Percentiles rank a stretch among this genome's conserved stretches.
phyloP scores from a whole-genome alignment of 129 eudicot genomes.

The Centaurea solstitialis region DNA sequence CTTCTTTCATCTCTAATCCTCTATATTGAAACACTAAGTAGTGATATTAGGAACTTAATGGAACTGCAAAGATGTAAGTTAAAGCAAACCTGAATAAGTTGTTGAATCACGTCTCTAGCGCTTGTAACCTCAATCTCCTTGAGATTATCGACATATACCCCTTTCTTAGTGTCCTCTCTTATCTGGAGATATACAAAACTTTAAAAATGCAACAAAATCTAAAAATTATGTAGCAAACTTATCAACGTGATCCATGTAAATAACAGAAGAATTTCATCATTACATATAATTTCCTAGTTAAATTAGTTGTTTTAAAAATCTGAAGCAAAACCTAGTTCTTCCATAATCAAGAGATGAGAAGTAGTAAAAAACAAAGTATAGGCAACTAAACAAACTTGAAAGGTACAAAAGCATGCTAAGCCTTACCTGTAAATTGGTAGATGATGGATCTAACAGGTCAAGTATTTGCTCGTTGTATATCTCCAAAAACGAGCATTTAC shows the following conservation, averaged over 20 bases:
- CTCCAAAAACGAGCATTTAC: conserved; percentile 95
- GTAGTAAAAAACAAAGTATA: conserved; percentile 3
- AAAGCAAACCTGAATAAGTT: conserved; percentile 76
- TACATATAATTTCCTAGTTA: neutral
- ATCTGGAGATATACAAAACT: conserved; percentile 48
- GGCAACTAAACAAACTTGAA: conserved; percentile 10
- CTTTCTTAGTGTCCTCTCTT: conserved; percentile 95
- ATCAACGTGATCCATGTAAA: neutral
- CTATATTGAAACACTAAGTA: neutral
- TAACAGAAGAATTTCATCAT: neutral
- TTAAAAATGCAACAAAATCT: neutral
- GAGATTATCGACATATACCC: conserved; percentile 88
- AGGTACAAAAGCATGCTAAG: neutral
- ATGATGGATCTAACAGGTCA: conserved; percentile 91
- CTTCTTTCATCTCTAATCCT: neutral
- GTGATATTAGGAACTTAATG: neutral
- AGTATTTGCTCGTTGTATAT: conserved; percentile 96
- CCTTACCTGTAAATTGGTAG: conserved; percentile 81
- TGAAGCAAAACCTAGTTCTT: conserved; percentile 4
- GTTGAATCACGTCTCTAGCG: conserved; percentile 94
- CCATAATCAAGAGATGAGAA: neutral
- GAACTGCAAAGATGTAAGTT: conserved; percentile 5
- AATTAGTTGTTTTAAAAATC: neutral
- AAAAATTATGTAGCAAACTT: neutral
- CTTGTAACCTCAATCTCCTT: conserved; percentile 88